Percentiles rank a stretch among this genome's conserved stretches.
Conservation (phyloP, 192 early-diverging fungal genomes). For the Podila clonocystis region DNA sequence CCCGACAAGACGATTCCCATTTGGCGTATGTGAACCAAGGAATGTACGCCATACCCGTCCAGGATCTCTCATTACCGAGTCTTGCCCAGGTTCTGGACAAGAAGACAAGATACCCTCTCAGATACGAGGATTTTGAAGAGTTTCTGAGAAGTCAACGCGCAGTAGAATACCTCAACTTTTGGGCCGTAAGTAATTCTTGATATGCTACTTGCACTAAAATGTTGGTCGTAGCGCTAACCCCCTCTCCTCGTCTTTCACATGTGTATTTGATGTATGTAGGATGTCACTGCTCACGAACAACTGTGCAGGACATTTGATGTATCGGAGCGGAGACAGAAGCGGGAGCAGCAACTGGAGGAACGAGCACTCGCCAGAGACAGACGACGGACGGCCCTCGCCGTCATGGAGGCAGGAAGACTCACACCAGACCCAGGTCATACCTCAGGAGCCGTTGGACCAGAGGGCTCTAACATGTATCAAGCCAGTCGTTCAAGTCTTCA, state of each 20-base stretch:
- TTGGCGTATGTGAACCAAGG: background rate
- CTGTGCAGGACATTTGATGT: conserved; percentile 46
- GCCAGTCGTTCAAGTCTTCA: conserved; percentile 43
- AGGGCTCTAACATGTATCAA: conserved; percentile 14
- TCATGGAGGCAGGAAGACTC: conserved; percentile 23
- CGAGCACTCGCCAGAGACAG: conserved; percentile 30
- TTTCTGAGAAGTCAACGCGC: conserved; percentile 32
- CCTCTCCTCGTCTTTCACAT: background rate
- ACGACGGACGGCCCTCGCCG: conserved; percentile 18
- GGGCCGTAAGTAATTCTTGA: conserved; percentile 29
- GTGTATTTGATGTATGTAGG: conserved; percentile 17
- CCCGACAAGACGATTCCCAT: background rate
- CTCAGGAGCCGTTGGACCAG: conserved; percentile 19
- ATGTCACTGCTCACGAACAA: conserved; percentile 46
- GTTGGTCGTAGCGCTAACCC: background rate
- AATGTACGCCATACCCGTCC: background rate
- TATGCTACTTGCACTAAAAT: background rate
- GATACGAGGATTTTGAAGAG: conserved; percentile 50
- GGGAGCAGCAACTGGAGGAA: conserved; percentile 33
- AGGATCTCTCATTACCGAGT: conserved; percentile 6
- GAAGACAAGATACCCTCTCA: conserved; percentile 29
- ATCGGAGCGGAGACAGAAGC: conserved; percentile 37
- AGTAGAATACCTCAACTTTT: conserved; percentile 48
- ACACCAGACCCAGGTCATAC: conserved; percentile 26
- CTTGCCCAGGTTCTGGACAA: conserved; percentile 39